These are phyloP conservation scores for Penicillium samsonianum DNA, from an alignment of 495 filamentous ascomycete genomes.

Conservation along the genomic window DNA sequence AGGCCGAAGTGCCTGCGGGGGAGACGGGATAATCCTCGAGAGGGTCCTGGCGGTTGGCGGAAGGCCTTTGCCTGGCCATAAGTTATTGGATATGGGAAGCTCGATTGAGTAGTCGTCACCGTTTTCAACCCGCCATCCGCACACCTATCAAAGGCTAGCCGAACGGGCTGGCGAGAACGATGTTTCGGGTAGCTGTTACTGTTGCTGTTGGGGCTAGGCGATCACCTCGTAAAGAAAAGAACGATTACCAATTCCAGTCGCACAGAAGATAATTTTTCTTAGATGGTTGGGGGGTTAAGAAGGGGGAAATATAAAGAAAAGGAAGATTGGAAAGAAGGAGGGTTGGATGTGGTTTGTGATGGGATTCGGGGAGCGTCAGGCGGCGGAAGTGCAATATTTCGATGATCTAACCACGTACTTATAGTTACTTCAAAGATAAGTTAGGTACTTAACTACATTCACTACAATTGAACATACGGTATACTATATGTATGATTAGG, in stretches of 20 bases:
- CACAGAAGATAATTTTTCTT: not conserved
- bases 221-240: conserved; percentile 2
- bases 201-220: conserved; percentile 20
- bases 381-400: conserved; percentile 39
- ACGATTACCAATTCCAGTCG: not conserved
- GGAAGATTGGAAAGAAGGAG: conserved; percentile 12
- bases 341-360: conserved; percentile 32
- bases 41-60: conserved; percentile 51
- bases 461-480: too few species aligned
- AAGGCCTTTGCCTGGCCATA: conserved; percentile 55
- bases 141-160: conserved; percentile 25
- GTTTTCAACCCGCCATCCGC: conserved; percentile 53
- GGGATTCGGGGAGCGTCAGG: conserved; percentile 44
- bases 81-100: conserved; percentile 45
- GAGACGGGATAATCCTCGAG: conserved; percentile 48
- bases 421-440: too few species aligned
- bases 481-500: not conserved
- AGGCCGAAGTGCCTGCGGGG: conserved; percentile 44
- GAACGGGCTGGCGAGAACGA: conserved; percentile 22
- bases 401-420: conserved; percentile 25
- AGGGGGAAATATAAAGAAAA: conserved; percentile 1
- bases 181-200: conserved; percentile 9
- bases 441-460: not conserved
- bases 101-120: conserved; percentile 40
- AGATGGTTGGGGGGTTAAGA: not conserved